Evolutionary conservation across 768 basidiomycete species (phyloP).

Genomic region (Boletus vermiculosoides): DNA sequence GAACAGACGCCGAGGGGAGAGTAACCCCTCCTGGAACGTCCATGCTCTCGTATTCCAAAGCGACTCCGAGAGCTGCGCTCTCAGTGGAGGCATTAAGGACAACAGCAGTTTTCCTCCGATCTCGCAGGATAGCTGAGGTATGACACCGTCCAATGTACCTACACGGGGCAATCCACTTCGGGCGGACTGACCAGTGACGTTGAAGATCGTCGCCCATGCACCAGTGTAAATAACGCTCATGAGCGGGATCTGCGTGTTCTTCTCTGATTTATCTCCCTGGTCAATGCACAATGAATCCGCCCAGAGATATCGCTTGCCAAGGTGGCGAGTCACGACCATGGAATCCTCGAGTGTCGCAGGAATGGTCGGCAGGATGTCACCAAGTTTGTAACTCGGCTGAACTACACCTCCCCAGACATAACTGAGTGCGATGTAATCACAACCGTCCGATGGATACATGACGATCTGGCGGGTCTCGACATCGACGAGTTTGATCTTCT

Average conservation of each 20-base stretch:
- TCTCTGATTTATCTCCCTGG: background rate
- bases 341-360: background rate
- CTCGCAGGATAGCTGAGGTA: background rate
- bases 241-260: background rate
- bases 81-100: background rate
- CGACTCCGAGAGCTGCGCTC: background rate
- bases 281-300: background rate
- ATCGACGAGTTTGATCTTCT: background rate
- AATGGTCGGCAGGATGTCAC: background rate
- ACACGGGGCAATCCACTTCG: background rate
- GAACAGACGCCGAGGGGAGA: background rate
- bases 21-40: background rate
- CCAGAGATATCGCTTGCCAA: background rate
- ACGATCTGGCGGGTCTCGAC: background rate
- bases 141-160: background rate
- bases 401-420: background rate
- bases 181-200: background rate
- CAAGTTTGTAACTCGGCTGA: background rate
- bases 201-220: background rate
- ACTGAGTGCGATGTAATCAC: background rate
- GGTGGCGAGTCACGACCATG: background rate
- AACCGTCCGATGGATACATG: background rate
- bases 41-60: slow-evolving; percentile 1
- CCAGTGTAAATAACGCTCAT: background rate
- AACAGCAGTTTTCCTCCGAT: background rate